Evolutionary conservation across 495 filamentous ascomycete genomes (phyloP), one percentile per base, ranked within the genome.

Genomic region (Choiromyces venosus): DNA sequence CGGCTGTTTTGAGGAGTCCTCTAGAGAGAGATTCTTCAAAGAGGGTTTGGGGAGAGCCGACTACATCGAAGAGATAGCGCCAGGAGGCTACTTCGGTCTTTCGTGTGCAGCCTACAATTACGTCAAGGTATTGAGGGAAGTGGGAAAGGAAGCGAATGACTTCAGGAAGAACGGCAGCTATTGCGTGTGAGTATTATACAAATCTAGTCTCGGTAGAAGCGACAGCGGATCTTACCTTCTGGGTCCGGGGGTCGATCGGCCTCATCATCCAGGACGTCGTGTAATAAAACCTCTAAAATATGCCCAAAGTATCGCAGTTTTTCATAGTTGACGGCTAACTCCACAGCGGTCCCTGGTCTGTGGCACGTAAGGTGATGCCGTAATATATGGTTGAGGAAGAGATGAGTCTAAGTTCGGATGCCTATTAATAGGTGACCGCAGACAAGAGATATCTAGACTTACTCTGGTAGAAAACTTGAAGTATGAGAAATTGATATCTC

Each of bases 71-170:
- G 3, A 99, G 86, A 1, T 96, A 96, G 37, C 91, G 90, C 96
- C 96, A 99, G 33, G 91, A 96, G 37, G 94, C 89, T 9, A 97
- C 89, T 78, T 99, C 96, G 0, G 96, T 99, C 83, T 99, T 98
- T 33, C 96, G 90, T 0, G 95, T 97, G 82, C 96, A 99, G 84
- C 97, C 94, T 1, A 99, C 93, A 7, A 99, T 89, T 71, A 97
- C 93, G 80, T 98, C 95, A 39, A 98, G 89, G 73, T 97, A 98
- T 67, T 92, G 85, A 37, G 91, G 90, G 74, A 97, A 96, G 0
- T 92, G 92, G 0, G 93, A 93, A 4, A 99, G 87, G 73, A 98
- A 95, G 0, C 91, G 91, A 33, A 98, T 88, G 10, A 97, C 92
- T 36, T 87, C 89, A 1, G 96, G 95, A 7, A 99, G 86, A 12